These are phyloP conservation scores for Phialophora tarda DNA, from an alignment of 2,329 filamentous ascomycete species.

Conservation along the genomic window DNA sequence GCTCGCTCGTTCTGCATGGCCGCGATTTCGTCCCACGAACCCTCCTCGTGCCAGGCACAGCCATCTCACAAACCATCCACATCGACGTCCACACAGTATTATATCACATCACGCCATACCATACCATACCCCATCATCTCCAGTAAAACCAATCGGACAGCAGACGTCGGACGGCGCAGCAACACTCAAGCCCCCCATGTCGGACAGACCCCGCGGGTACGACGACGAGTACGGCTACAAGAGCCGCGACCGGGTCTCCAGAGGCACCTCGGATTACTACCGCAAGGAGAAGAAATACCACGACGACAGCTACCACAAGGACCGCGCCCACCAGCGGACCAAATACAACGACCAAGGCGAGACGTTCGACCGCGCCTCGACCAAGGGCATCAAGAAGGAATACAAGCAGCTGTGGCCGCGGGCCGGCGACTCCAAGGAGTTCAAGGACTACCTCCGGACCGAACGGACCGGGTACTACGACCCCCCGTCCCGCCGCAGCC, in stretches of 20 bases:
- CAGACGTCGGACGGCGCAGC: neutral
- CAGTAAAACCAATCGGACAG: neutral
- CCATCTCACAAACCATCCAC: neutral
- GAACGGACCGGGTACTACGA: neutral
- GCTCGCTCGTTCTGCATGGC: neutral
- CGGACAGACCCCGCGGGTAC: neutral
- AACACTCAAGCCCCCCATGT: neutral
- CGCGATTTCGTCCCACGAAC: neutral
- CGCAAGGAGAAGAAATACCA: neutral
- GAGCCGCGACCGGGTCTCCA: neutral
- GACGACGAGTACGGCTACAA: constrained; percentile 1
- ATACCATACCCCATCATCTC: neutral
- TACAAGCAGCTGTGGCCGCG: neutral
- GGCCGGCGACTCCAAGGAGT: neutral
- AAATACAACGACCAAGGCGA: neutral
- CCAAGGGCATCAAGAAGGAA: neutral
- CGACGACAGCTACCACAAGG: neutral
- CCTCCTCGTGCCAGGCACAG: neutral
- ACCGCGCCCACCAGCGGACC: neutral
- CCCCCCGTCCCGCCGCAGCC: too few relatives aligned
- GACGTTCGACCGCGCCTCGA: neutral
- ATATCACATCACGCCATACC: neutral
- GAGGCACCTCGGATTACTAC: neutral
- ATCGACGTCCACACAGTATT: neutral
- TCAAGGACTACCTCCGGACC: constrained; percentile 12